Evolutionary conservation across 345 rosid genomes (phyloP), one percentile per base, ranked within the genome.

Genomic region (Citrus reticulata): DNA sequence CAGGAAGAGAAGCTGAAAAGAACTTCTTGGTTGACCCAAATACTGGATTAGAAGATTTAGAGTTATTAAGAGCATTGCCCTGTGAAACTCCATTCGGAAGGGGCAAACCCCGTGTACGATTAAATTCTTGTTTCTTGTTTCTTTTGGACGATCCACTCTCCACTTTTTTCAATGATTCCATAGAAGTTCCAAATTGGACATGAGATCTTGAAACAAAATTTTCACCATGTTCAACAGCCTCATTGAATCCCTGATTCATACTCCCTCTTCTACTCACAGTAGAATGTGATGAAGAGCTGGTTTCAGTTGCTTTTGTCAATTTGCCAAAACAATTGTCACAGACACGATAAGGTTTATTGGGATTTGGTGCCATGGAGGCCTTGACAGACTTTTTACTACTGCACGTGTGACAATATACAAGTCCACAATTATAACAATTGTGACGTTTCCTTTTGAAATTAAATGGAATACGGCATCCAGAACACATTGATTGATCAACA

Each of bases 291-390:
- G 89, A 85, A 57, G 87, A 83, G 79, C 82, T 86, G 35, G 86
- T 77, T 81, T 91, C 92, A 77, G 85, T 75, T 82, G 86, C 84
- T 81, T 91, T 92, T 77, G 85, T 84, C 64, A 92, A 82, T 78
- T 89, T 92, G 68, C 75, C 79, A 78, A 75, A 89, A 85, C 97
- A 92, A 83, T 78, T 81, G 80, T 91, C 94, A 84, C 97, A 92
- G 32, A 91, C 93, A 76, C 97, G 94, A 71, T 84, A 92, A 66
- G 91, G 84, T 77, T 92, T 92, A 83, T 80, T 86, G 22, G 93
- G 88, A 78, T 89, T 88, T 73, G 97, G 94, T 73, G 97, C 97
- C 97, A 92, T 87, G 73, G 97, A 89, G 84, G 94, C 93, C 86
- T 84, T 91, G 20, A 80, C 79, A n/a, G 92, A 87, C 86, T 89